Evolutionary conservation across 1,284 basidiomycete genomes (phyloP).

Genomic region (Boletellus sp.): DNA sequence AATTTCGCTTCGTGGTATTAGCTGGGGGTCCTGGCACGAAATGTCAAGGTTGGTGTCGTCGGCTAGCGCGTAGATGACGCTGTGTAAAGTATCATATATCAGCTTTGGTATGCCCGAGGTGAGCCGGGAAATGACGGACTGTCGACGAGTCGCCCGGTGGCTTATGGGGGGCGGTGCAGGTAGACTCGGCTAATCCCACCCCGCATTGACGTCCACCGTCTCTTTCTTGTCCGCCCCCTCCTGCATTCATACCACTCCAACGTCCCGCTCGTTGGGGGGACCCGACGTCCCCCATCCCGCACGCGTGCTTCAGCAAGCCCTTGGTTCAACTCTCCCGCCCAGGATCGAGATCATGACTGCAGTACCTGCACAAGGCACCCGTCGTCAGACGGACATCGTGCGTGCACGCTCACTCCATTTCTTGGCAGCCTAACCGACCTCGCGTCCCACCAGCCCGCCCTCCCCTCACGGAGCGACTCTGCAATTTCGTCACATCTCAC

Average conservation of each 20-base stretch:
- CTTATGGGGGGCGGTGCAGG: slow-evolving; percentile 4
- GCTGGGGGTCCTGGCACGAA: not conserved
- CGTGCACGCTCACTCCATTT: slow-evolving; percentile 1
- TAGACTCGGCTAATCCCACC: slow-evolving; percentile 7
- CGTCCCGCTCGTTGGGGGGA: slow-evolving; percentile 2
- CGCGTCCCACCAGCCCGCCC: slow-evolving; percentile 12
- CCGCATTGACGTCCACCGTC: slow-evolving; percentile 10
- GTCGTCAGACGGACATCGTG: slow-evolving; percentile 19
- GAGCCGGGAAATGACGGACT: not conserved
- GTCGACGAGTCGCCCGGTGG: not conserved
- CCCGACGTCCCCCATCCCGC: slow-evolving; percentile 3
- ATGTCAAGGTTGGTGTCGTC: slow-evolving; percentile 3
- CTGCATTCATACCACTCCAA: slow-evolving; percentile 1
- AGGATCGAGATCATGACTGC: slow-evolving; percentile 18
- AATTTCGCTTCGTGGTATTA: not conserved
- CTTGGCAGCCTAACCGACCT: slow-evolving; percentile 13
- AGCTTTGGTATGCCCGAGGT: not conserved
- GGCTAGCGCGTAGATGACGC: not conserved
- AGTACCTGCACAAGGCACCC: slow-evolving; percentile 7
- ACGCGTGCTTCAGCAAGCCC: not conserved
- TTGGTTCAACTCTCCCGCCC: not conserved
- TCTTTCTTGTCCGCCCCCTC: not conserved
- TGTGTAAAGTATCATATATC: not conserved
- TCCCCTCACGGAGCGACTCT: slow-evolving; percentile 9
- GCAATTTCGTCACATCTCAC: slow-evolving; percentile 12